These are phyloP conservation scores for Eutypa lata DNA, from an alignment of 2,329 filamentous ascomycete species.

Conservation along the genomic window DNA sequence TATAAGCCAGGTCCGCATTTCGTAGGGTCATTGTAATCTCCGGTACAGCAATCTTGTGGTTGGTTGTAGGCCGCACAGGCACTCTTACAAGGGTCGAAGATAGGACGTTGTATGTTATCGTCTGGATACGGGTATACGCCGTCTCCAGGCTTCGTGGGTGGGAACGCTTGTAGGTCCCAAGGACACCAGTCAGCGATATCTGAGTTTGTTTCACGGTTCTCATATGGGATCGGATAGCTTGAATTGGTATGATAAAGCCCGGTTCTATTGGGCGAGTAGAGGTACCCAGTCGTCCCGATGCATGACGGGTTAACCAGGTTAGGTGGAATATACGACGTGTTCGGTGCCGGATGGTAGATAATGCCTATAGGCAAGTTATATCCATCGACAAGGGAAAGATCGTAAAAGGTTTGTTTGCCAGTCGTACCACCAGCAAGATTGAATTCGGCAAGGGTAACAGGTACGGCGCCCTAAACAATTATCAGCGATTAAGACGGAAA, in stretches of 20 bases:
- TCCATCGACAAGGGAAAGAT: conserved; percentile 80
- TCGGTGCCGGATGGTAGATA: conserved; percentile 57
- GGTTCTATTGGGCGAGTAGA: conserved; percentile 52
- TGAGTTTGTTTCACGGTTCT: conserved; percentile 53
- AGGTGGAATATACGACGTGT: conserved; percentile 65
- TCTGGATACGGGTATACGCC: conserved; percentile 81
- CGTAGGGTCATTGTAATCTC: conserved; percentile 58
- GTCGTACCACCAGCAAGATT: conserved; percentile 65
- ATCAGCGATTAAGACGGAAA: conserved; percentile 2
- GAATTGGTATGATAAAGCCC: conserved; percentile 61
- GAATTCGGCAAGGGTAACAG: conserved; percentile 78
- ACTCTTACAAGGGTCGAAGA: conserved; percentile 75
- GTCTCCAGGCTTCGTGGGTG: conserved; percentile 67
- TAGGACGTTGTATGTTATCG: conserved; percentile 64
- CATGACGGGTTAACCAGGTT: conserved; percentile 76
- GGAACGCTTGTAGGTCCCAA: conserved; percentile 69
- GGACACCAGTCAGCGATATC: conserved; percentile 72
- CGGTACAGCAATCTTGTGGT: conserved; percentile 73
- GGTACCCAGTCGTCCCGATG: conserved; percentile 65
- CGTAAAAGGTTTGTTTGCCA: conserved; percentile 69
- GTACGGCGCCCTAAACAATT: conserved; percentile 59
- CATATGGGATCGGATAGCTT: conserved; percentile 66
- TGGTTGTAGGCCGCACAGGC: conserved; percentile 68
- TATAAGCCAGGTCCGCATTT: conserved; percentile 67
- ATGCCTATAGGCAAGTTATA: conserved; percentile 75